A percentile compares a stretch with the other conserved stretches of the same genome.
Evolutionary conservation across 2,329 filamentous ascomycete genomes (phyloP).

Genomic region (Pseudogymnoascus sp.): DNA sequence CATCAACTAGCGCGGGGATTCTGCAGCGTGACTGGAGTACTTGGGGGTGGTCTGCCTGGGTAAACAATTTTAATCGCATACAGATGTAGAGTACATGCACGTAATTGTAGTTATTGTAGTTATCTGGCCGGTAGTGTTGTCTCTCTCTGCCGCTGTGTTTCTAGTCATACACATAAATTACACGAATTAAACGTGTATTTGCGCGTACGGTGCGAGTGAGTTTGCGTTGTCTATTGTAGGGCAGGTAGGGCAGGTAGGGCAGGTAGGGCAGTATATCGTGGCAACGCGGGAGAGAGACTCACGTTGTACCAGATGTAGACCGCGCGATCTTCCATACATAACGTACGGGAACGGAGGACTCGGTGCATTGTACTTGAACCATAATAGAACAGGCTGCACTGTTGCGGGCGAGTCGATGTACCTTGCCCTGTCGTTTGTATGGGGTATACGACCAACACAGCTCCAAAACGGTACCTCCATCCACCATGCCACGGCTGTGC

Average conservation of each 20-base stretch:
- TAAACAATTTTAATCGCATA: neutral
- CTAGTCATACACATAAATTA: neutral
- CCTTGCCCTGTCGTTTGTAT: neutral
- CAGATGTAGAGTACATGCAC: neutral
- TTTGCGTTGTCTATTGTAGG: neutral
- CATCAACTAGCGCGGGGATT: neutral
- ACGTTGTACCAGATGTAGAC: neutral
- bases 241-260: too few species aligned
- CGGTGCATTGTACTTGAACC: neutral
- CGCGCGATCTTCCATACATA: neutral
- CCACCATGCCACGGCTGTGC: neutral
- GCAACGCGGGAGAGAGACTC: neutral
- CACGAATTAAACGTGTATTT: neutral
- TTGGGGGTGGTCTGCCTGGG: neutral
- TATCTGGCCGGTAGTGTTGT: neutral
- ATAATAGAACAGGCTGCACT: neutral
- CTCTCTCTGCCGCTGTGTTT: neutral
- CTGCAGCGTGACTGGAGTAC: neutral
- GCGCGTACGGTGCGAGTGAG: neutral
- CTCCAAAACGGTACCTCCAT: neutral
- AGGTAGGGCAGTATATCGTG: neutral
- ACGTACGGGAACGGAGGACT: neutral
- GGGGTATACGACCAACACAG: neutral
- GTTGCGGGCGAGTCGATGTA: neutral
- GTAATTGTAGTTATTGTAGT: neutral